phyloP scores from a whole-genome alignment of 352 stramenopile species.

The Phytophthora palmivora region DNA sequence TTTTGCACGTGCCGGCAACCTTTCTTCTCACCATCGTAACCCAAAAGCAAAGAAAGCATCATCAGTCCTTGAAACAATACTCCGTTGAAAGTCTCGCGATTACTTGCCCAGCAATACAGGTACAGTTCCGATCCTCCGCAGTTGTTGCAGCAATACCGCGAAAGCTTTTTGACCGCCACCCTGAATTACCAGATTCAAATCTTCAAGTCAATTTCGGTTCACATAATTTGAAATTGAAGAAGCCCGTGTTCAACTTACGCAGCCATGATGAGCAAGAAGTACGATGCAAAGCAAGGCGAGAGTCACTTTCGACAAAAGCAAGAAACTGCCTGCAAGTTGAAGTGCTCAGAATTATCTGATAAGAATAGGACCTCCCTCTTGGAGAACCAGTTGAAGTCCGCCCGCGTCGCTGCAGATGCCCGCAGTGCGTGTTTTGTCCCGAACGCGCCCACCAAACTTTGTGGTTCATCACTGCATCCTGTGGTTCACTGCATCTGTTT shows the following conservation, averaged over 20 bases:
- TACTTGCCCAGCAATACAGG: conserved; percentile 68
- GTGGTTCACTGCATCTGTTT: no score
- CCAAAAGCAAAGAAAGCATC: conserved; percentile 7
- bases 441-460: conserved; percentile 1
- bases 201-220: background rate
- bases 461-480: no score
- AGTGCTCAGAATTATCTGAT: conserved; percentile 7
- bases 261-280: conserved; percentile 19
- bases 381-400: conserved; percentile 18
- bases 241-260: conserved; percentile 14
- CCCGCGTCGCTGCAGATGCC: background rate
- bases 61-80: conserved; percentile 5
- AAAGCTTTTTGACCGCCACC: conserved; percentile 53
- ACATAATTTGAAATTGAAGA: background rate
- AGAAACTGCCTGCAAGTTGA: conserved; percentile 19
- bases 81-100: background rate
- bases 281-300: background rate
- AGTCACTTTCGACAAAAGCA: conserved; percentile 1
- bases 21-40: conserved; percentile 51
- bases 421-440: background rate
- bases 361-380: conserved; percentile 24
- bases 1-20: conserved; percentile 74
- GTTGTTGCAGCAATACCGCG: conserved; percentile 63
- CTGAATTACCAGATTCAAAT: conserved; percentile 14
- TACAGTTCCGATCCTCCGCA: conserved; percentile 71